Conservation (phyloP, 2,329 filamentous ascomycete species). For the Penicillium hordei region DNA sequence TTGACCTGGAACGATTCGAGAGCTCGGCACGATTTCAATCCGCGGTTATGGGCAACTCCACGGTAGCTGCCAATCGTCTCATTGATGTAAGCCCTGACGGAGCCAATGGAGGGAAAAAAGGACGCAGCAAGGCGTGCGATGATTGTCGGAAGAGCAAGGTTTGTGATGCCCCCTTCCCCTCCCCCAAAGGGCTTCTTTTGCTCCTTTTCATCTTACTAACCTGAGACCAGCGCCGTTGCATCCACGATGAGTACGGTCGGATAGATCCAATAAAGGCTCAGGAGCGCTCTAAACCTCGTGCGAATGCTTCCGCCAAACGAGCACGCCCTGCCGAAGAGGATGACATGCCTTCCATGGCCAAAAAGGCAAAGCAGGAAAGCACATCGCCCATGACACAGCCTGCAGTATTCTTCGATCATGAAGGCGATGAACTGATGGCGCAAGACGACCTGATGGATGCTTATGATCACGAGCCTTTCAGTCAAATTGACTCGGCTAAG, state of each 20-base stretch:
- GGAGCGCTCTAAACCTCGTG: constrained; percentile 60
- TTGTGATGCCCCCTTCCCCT: constrained; percentile 26
- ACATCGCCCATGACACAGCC: constrained; percentile 29
- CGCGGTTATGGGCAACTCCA: constrained; percentile 30
- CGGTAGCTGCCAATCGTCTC: constrained; percentile 25
- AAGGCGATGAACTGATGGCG: constrained; percentile 15
- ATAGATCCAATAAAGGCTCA: constrained; percentile 64
- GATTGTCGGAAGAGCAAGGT: constrained; percentile 69
- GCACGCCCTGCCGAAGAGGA: constrained; percentile 48
- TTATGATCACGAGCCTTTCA: constrained; percentile 16
- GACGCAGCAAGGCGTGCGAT: constrained; percentile 63
- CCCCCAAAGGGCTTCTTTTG: not conserved
- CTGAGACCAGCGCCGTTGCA: constrained; percentile 58
- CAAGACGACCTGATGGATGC: constrained; percentile 17
- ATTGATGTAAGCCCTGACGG: constrained; percentile 38
- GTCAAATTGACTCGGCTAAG: constrained; percentile 7
- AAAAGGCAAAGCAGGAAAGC: constrained; percentile 39
- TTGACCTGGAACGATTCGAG: constrained; percentile 33
- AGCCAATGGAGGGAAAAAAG: constrained; percentile 51
- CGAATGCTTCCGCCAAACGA: constrained; percentile 56
- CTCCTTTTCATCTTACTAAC: constrained; percentile 21
- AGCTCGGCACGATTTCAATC: constrained; percentile 28
- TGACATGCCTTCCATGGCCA: constrained; percentile 23
- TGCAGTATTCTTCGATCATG: constrained; percentile 21
- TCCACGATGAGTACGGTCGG: constrained; percentile 64